phyloP scores from a whole-genome alignment of 768 basidiomycete species.

The Termitomyces sp. region DNA sequence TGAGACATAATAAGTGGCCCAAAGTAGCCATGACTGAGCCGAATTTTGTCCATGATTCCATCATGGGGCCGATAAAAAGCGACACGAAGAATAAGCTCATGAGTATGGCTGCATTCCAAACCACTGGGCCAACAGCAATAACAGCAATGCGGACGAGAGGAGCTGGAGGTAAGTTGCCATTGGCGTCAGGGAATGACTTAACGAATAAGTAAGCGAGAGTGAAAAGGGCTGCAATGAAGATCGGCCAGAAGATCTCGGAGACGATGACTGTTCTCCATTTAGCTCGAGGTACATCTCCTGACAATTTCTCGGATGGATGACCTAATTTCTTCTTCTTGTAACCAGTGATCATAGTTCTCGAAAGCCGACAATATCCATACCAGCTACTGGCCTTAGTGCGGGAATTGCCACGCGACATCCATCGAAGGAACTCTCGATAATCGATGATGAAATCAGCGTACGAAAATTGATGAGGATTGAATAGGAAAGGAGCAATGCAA shows the following conservation, averaged over 20 bases:
- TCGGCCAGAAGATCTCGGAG: slow-evolving; percentile 78
- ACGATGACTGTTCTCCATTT: slow-evolving; percentile 79
- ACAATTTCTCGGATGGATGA: slow-evolving; percentile 95
- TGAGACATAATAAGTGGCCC: slow-evolving; percentile 75
- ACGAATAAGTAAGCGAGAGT: slow-evolving; percentile 87
- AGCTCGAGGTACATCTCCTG: slow-evolving; percentile 90
- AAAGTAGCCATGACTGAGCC: slow-evolving; percentile 89
- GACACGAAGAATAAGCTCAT: slow-evolving; percentile 84
- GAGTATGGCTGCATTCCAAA: slow-evolving; percentile 90
- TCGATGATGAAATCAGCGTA: slow-evolving; percentile 97
- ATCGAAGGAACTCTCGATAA: slow-evolving; percentile 95
- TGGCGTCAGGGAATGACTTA: slow-evolving; percentile 75
- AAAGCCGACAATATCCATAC: slow-evolving; percentile 98
- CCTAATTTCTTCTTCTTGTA: slow-evolving; percentile 99
- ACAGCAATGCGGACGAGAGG: slow-evolving; percentile 86
- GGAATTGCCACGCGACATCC: slow-evolving; percentile 99
- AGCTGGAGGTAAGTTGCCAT: slow-evolving; percentile 65
- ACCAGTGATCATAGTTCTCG: slow-evolving; percentile 95
- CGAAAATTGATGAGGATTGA: slow-evolving; percentile 99
- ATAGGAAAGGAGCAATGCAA: slow-evolving; percentile 95
- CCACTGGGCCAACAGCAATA: slow-evolving; percentile 87
- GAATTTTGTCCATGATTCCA: slow-evolving; percentile 81
- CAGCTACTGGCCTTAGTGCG: slow-evolving; percentile 95
- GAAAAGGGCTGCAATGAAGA: slow-evolving; percentile 72
- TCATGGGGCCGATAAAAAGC: slow-evolving; percentile 88